Evolutionary conservation across 2,329 filamentous ascomycete species (phyloP), one percentile per base, ranked within the genome.

Genomic region (Dothiorella sarmentorum): DNA sequence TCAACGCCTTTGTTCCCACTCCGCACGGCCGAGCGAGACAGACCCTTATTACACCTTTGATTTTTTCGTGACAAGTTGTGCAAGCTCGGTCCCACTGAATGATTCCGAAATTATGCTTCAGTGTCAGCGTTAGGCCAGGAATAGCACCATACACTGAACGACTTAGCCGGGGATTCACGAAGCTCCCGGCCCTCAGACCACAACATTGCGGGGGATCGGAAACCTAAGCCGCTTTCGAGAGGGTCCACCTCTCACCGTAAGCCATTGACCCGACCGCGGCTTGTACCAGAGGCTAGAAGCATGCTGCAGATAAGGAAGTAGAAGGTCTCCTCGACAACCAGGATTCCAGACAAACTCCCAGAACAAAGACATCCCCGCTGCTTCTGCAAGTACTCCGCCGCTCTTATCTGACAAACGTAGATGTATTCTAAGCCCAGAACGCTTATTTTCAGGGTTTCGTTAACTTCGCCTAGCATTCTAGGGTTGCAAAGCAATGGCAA

Each of bases 191-290:
- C 17, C 20, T 51, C 20, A n/a, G 33, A 15, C 33, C 20, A 22
- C 33, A 27, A 13, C 15, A 40, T 29, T 53, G 49, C 49, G 49
- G 49, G 49, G 49, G 49, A 53, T 40, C 49, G 35, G 49, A 53
- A 26, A 17, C 7, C 49, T 53, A 53, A 26, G 35, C 35, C 49
- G 7, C 35, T 27, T 53, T 40, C 4, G 35, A 52, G 4, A 33
- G 33, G 43, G 9, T 53, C 45, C 31, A 29, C 22, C 24, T 9
- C 33, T 22, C 22, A 5, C 6, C 35, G 31, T 27, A 9, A 40
- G 49, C 49, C 49, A 40, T 40, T 40, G 33, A 40, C 22, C 49
- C 33, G 49, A 33, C 17, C 33, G 13, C 33, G 47, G 47, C 38
- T 38, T 18, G 20, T 18, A 10, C 27, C 17, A n/a, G 44, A 31